These are phyloP conservation scores for Aspergillus terreus DNA, from an alignment of 2,329 filamentous ascomycete genomes.

Conservation along the genomic window DNA sequence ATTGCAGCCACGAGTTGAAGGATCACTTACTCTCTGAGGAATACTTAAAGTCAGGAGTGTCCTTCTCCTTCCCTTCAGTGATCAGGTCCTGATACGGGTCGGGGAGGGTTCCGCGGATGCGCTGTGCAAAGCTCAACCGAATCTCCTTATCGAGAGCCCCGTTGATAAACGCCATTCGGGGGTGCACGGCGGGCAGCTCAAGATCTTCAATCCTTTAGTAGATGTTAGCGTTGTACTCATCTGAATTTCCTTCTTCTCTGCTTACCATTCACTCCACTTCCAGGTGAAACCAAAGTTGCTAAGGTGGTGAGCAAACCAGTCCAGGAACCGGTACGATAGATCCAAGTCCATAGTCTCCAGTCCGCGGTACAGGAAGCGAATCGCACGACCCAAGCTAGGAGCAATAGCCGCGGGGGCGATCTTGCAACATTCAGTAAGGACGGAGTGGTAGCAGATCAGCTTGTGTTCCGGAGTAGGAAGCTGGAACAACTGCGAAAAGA, in stretches of 20 bases:
- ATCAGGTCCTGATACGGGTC: slow-evolving; percentile 78
- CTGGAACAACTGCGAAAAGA: slow-evolving; percentile 91
- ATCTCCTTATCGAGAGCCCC: slow-evolving; percentile 96
- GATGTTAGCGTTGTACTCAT: slow-evolving; percentile 14
- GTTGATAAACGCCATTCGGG: slow-evolving; percentile 88
- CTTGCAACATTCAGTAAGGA: slow-evolving; percentile 93
- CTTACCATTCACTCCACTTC: slow-evolving; percentile 96
- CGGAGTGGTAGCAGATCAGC: slow-evolving; percentile 91
- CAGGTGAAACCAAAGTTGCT: slow-evolving; percentile 99
- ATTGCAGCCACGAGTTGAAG: neutral
- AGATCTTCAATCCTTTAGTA: slow-evolving; percentile 69
- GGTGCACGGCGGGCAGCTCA: slow-evolving; percentile 69
- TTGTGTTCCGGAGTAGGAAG: slow-evolving; percentile 87
- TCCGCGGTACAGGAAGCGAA: slow-evolving; percentile 84
- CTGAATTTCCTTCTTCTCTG: neutral
- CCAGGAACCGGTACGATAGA: slow-evolving; percentile 79
- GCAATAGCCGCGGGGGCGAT: slow-evolving; percentile 95
- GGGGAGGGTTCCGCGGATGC: slow-evolving; percentile 90
- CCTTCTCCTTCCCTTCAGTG: slow-evolving; percentile 82
- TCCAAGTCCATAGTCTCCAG: slow-evolving; percentile 81
- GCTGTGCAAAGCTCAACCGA: slow-evolving; percentile 88
- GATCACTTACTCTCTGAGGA: slow-evolving; percentile 62
- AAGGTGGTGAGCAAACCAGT: slow-evolving; percentile 97
- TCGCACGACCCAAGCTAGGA: slow-evolving; percentile 86
- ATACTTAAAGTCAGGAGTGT: slow-evolving; percentile 95